Conservation (phyloP, 768 basidiomycete species). For the Podaxis sp. region DNA sequence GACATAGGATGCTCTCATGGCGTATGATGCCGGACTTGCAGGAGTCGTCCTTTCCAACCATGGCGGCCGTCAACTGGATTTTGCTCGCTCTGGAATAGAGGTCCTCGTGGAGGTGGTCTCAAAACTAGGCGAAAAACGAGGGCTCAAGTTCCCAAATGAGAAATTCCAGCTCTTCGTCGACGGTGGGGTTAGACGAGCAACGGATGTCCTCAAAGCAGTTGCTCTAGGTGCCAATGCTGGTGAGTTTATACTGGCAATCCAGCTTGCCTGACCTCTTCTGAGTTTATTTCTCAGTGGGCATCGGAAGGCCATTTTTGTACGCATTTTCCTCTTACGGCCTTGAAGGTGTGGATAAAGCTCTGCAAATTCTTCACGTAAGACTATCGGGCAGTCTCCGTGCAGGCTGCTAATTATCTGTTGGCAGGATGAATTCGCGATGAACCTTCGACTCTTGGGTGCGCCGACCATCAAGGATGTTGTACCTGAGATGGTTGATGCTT, state of each 20-base stretch:
- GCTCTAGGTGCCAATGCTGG: conserved; percentile 90
- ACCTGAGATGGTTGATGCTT: conserved; percentile 88
- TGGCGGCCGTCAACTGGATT: conserved; percentile 77
- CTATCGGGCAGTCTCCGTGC: neutral
- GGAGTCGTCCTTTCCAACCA: conserved; percentile 89
- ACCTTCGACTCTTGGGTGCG: conserved; percentile 89
- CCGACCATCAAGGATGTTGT: conserved; percentile 74
- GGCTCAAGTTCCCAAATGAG: conserved; percentile 72
- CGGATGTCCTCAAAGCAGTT: conserved; percentile 85
- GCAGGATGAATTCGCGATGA: conserved; percentile 98
- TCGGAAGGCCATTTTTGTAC: conserved; percentile 87
- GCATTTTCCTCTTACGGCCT: conserved; percentile 87
- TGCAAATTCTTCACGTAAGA: conserved; percentile 73
- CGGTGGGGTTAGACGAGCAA: conserved; percentile 91
- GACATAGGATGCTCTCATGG: conserved; percentile 72
- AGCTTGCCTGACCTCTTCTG: neutral
- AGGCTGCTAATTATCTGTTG: neutral
- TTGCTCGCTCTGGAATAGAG: conserved; percentile 85
- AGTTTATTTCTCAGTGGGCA: conserved; percentile 48
- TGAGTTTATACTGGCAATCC: conserved; percentile 21
- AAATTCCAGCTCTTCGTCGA: conserved; percentile 87
- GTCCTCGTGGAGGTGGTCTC: conserved; percentile 83
- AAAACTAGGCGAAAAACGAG: conserved; percentile 64
- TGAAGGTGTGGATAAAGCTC: conserved; percentile 80
- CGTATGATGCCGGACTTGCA: conserved; percentile 71